These are phyloP conservation scores for Parastagonospora avenae DNA, from an alignment of 2,329 filamentous ascomycete species.

Conservation along the genomic window DNA sequence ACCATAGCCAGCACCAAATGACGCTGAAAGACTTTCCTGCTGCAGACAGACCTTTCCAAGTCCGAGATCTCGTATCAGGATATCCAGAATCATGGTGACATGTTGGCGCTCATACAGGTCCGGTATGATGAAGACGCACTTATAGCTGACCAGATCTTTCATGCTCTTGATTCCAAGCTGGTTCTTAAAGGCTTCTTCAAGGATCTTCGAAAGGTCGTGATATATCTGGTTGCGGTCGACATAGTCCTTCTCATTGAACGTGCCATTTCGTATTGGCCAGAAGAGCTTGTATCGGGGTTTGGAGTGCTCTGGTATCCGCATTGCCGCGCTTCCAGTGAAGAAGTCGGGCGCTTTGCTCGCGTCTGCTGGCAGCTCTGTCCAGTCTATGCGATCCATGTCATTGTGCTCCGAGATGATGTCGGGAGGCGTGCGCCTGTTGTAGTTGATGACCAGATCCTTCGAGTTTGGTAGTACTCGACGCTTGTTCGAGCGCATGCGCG, in stretches of 20 bases:
- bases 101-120: conserved; percentile 96
- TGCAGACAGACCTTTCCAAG: conserved; percentile 90
- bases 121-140: conserved; percentile 95
- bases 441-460: conserved; percentile 93
- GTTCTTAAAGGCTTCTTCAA: conserved; percentile 84
- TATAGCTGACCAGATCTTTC: conserved; percentile 86
- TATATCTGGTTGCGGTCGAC: conserved; percentile 76
- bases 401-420: conserved; percentile 94
- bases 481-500: conserved; percentile 91
- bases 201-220: conserved; percentile 83
- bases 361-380: conserved; percentile 78
- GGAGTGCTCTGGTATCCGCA: conserved; percentile 88
- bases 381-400: conserved; percentile 90
- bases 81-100: conserved; percentile 81
- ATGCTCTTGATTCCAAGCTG: conserved; percentile 79
- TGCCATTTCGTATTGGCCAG: conserved; percentile 88
- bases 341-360: conserved; percentile 69
- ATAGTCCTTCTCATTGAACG: conserved; percentile 91
- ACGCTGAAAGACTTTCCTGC: conserved; percentile 92
- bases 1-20: conserved; percentile 93
- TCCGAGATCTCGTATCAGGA: conserved; percentile 86
- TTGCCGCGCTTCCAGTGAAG: conserved; percentile 80
- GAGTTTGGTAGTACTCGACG: conserved; percentile 95
- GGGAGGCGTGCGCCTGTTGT: conserved; percentile 81
- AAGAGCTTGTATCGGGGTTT: conserved; percentile 87